Evolutionary conservation across 2,329 filamentous ascomycete genomes (phyloP).

Genomic region (Exophiala sp.): DNA sequence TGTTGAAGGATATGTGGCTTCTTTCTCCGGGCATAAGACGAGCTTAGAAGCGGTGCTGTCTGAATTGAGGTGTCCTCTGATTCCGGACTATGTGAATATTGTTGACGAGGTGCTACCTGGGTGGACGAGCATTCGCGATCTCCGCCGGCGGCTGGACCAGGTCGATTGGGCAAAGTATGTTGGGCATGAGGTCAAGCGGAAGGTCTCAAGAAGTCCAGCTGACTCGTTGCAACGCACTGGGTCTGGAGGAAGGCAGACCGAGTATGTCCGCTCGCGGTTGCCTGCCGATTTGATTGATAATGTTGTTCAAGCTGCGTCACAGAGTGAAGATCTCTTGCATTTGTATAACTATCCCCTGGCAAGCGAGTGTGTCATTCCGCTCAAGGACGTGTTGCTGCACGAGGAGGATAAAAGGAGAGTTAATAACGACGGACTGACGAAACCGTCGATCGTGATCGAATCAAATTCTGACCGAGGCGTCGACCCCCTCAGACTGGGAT

Average conservation of each 20-base stretch:
- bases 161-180: constrained; percentile 26
- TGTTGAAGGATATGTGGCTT: constrained; percentile 5
- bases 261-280: constrained; percentile 14
- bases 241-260: background rate
- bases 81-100: constrained; percentile 19
- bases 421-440: constrained; percentile 9
- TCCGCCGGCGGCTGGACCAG: constrained; percentile 22
- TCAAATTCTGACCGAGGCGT: constrained; percentile 4
- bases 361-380: constrained; percentile 11
- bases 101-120: constrained; percentile 17
- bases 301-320: constrained; percentile 17
- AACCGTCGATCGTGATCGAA: constrained; percentile 24
- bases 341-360: constrained; percentile 21
- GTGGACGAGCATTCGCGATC: constrained; percentile 26
- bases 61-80: constrained; percentile 3
- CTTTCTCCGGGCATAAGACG: background rate
- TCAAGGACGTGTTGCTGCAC: constrained; percentile 13
- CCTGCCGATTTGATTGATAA: constrained; percentile 21
- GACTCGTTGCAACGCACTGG: background rate
- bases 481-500: constrained; percentile 21
- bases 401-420: constrained; percentile 18
- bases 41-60: background rate
- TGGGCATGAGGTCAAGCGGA: constrained; percentile 20
- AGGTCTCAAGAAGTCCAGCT: background rate
- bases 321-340: constrained; percentile 7